A percentile compares a stretch with the other conserved stretches of the same genome.
These are phyloP conservation scores for Botryosphaeria dothidea DNA, from an alignment of 2,329 filamentous ascomycete species.

Conservation along the genomic window DNA sequence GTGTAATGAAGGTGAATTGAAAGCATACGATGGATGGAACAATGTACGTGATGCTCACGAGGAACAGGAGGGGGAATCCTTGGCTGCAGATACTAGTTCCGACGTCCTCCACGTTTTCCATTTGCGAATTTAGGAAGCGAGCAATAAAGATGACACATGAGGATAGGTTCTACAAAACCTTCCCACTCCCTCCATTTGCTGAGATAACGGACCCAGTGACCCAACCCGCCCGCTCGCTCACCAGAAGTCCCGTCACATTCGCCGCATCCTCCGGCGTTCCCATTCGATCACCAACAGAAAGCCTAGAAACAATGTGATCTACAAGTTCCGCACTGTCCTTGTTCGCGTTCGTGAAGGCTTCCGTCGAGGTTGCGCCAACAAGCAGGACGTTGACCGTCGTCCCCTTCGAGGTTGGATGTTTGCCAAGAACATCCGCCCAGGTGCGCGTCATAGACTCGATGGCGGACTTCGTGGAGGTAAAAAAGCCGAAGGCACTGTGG, in stretches of 20 bases:
- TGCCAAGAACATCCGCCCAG: conserved; percentile 29
- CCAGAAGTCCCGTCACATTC: conserved; percentile 61
- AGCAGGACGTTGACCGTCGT: conserved; percentile 33
- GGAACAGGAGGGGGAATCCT: too few relatives aligned
- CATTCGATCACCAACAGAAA: conserved; percentile 27
- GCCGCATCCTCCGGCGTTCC: conserved; percentile 56
- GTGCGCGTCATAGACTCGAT: conserved; percentile 26
- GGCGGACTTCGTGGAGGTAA: conserved; percentile 25
- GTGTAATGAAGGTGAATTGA: too few relatives aligned
- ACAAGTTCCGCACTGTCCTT: background rate
- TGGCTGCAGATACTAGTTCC: too few relatives aligned
- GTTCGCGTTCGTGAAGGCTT: conserved; percentile 21
- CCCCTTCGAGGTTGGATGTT: conserved; percentile 21
- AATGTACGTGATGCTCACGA: too few relatives aligned
- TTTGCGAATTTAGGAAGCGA: too few relatives aligned
- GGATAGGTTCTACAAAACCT: conserved; percentile 26
- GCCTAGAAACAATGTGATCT: conserved; percentile 15
- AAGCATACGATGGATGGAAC: too few relatives aligned
- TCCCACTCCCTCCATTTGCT: conserved; percentile 33
- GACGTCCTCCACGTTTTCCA: too few relatives aligned
- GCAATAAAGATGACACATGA: too few relatives aligned
- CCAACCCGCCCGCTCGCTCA: conserved; percentile 36
- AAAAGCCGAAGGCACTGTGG: conserved; percentile 8
- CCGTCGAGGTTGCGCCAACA: conserved; percentile 32
- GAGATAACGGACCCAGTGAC: conserved; percentile 40